Evolutionary conservation across 305 asterid genomes (phyloP).

Genomic region (Petunia hybrid): DNA sequence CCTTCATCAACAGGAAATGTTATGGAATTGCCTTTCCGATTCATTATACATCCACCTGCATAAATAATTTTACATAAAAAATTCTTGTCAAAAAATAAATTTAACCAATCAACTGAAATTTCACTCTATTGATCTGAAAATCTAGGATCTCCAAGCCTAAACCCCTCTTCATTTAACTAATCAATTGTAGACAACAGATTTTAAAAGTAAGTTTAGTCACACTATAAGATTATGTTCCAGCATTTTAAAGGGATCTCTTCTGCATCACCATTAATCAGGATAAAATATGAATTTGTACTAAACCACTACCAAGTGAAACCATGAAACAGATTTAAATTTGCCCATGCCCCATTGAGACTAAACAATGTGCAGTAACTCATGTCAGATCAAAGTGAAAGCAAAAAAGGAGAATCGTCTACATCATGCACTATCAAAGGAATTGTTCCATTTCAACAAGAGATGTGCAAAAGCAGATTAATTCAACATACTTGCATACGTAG

Average conservation of each 20-base stretch:
- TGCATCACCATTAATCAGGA: slow-evolving; percentile 24
- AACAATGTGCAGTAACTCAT: not conserved
- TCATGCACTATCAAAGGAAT: slow-evolving; percentile 10
- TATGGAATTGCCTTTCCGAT: slow-evolving; percentile 87
- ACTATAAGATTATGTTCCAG: slow-evolving; percentile 20
- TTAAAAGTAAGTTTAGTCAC: not conserved
- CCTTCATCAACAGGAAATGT: slow-evolving; percentile 64
- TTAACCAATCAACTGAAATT: not conserved
- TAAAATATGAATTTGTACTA: not conserved
- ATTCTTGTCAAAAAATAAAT: not conserved
- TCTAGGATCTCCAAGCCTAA: not conserved
- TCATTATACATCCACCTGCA: slow-evolving; percentile 98
- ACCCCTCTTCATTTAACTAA: slow-evolving; percentile 12
- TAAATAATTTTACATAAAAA: slow-evolving; percentile 31
- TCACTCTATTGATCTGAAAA: not conserved
- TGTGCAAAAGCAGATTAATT: slow-evolving; percentile 28
- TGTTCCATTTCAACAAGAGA: slow-evolving; percentile 23
- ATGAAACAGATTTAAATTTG: slow-evolving; percentile 8
- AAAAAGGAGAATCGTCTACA: slow-evolving; percentile 8
- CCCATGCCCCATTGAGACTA: not conserved
- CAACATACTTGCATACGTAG: slow-evolving; percentile 89
- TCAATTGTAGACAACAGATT: not conserved
- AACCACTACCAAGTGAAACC: slow-evolving; percentile 8
- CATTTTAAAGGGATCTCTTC: not conserved
- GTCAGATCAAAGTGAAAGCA: not conserved